Evolutionary conservation across 345 rosid genomes (phyloP).

Genomic region (Lenwebbia sp.): DNA sequence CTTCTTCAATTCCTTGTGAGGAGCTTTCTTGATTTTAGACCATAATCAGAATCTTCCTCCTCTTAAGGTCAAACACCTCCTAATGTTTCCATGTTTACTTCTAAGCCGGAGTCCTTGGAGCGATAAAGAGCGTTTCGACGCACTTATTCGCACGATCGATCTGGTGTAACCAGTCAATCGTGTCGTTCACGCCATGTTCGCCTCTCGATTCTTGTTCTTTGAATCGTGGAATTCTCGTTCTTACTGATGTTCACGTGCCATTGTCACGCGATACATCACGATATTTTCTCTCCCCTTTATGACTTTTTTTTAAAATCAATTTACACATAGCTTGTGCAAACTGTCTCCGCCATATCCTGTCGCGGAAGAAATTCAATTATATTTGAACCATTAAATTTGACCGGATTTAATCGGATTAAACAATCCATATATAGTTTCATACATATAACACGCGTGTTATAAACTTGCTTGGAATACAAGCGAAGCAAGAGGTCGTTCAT

Average conservation of each 20-base stretch:
- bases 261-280: neutral
- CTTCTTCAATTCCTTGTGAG: neutral
- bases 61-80: no score
- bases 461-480: neutral
- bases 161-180: accelerated
- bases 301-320: neutral
- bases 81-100: no score
- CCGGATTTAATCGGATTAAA: neutral
- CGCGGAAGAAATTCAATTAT: neutral
- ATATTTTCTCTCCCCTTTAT: no score
- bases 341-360: no score
- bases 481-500: neutral
- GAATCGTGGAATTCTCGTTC: neutral
- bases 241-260: neutral
- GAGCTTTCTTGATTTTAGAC: neutral
- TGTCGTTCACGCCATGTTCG: accelerated
- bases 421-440: neutral
- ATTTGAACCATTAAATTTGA: neutral
- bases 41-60: no score
- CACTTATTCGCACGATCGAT: accelerated
- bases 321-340: no score
- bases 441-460: neutral
- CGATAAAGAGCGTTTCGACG: neutral
- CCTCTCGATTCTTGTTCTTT: neutral
- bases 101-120: no score